Base-by-base conservation (phyloP, 371 early-diverging fungal genomes). In the Homolaphlyctis polyrhiza region DNA sequence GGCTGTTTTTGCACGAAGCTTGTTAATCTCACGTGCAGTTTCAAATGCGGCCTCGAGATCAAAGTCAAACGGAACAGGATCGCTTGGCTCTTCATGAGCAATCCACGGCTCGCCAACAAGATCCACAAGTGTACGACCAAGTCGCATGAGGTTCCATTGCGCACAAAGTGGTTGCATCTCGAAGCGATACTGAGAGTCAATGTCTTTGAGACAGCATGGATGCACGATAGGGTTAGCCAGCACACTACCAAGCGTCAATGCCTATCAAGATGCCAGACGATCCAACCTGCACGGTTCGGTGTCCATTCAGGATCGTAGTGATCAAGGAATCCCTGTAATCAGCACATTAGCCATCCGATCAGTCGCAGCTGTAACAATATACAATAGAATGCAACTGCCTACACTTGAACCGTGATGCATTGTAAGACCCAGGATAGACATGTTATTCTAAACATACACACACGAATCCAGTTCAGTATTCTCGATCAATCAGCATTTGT, bases 401-500 rank as follows among this genome's bases (percentile, higher is more conserved):
- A n/a, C n/a, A n/a, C n/a, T n/a, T 2, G 96, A 95, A 0, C 96
- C 96, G 67, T 90, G 94, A 66, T 96, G 94, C 48, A 94, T 78
- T 2, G 96, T 94, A 13, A 92, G 69, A 0, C 92, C 89, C 45
- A 92, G 66, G 0, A 93, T 75, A 3, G 91, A 91, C 89, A 94
- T 91, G 65, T 94, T 94, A 69, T 94, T 92, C 62, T n/a, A n/a
- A n/a, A n/a, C n/a, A n/a, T n/a, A 92, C 91, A 68, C 91, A 91
- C 87, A 93, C 86, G 0, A 93, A 92, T 33, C 70, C 93, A 63
- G 92, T 92, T 70, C 90, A 89, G 70, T 91, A 93, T 0, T 90
- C 89, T 59, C n/a, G 5, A 14, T 14, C 11, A 51, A n/a, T 14
- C 14, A 8, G 39, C 18, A 11, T 39, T 8, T 39, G 11, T 11